Conservation (phyloP, 2,329 filamentous ascomycete genomes). For the Claviceps humidiphila region DNA sequence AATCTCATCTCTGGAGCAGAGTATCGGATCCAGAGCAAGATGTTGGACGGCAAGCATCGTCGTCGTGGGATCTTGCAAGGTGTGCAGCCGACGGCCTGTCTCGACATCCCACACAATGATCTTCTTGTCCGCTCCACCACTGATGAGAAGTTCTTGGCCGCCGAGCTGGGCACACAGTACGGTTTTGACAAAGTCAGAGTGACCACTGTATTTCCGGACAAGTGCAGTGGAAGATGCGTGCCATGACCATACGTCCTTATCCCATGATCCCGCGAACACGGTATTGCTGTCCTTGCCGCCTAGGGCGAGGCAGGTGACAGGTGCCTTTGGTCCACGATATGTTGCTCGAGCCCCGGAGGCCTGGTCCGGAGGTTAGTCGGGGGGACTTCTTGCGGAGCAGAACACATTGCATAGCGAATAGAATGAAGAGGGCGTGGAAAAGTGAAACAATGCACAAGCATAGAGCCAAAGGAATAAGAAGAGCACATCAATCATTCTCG, state of each 20-base stretch:
- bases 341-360: slow-evolving; percentile 21
- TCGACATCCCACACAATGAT: slow-evolving; percentile 72
- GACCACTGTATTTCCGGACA: slow-evolving; percentile 55
- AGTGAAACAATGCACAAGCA: no score
- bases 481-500: not conserved
- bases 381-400: not conserved
- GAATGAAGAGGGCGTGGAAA: not conserved
- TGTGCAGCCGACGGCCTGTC: slow-evolving; percentile 56
- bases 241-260: slow-evolving; percentile 86
- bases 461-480: not conserved
- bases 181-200: slow-evolving; percentile 84
- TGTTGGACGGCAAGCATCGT: slow-evolving; percentile 69
- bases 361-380: slow-evolving; percentile 10
- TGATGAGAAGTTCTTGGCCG: slow-evolving; percentile 52
- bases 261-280: slow-evolving; percentile 85
- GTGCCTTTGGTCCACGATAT: slow-evolving; percentile 65
- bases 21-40: slow-evolving; percentile 59
- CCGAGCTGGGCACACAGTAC: slow-evolving; percentile 49
- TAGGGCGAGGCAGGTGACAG: slow-evolving; percentile 64
- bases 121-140: slow-evolving; percentile 65
- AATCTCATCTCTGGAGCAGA: slow-evolving; percentile 34
- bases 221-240: slow-evolving; percentile 43
- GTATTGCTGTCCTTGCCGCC: slow-evolving; percentile 41
- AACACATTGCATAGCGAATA: not conserved
- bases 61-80: slow-evolving; percentile 59